Base-by-base conservation (phyloP, 2,329 filamentous ascomycete genomes). In the Xylariomycetidae sp. region DNA sequence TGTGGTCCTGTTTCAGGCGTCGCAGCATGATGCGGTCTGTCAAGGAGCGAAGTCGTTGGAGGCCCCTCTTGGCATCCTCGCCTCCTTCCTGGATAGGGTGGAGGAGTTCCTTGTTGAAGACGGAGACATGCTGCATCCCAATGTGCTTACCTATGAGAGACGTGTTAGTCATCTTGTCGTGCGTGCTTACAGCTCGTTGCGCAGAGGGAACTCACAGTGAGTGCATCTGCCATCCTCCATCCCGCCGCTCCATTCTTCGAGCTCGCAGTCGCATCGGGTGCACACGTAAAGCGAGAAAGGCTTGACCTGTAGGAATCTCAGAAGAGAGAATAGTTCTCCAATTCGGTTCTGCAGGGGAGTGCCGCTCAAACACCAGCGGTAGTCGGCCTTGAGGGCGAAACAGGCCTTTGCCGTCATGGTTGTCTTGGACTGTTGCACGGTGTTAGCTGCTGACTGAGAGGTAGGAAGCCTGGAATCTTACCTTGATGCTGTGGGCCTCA, bases 271-370 rank as follows among this genome's bases (percentile, higher is more conserved):
- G 54, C 92, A 98, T 37, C 78, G 71, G 56, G 90, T 92, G 70
- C 92, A 98, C 45, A 95, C 82, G 56, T 98, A 98, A 45, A 86
- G 88, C 6, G 90, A 83, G 57, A 95, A 96, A 0, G 90, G 90
- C 7, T 75, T 73, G 22, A 95, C 72, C 56, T 95, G 84, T 19
- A 98, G 73, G 59, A 98, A 98, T 3, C 92, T 82, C 35, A 98
- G 70, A 15, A 96, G 68, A 1, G 90, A 96, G 62, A 96, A 95
- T 59, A 95, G 93, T 57, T 96, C 90, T 52, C 92, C 90, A 45
- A 96, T 96, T 33, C 90, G 83, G 54, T 96, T 98, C 58, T 98
- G 92, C 1, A 98, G 77, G 0, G 92, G 92, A 1, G 92, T 98
- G 7, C 92, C 92, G 12, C 85, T 92, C 38, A 98, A 69, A 56